A percentile compares a stretch with the other conserved stretches of the same genome.
Evolutionary conservation across 768 basidiomycete species (phyloP).

Genomic region (Boletales sp.): DNA sequence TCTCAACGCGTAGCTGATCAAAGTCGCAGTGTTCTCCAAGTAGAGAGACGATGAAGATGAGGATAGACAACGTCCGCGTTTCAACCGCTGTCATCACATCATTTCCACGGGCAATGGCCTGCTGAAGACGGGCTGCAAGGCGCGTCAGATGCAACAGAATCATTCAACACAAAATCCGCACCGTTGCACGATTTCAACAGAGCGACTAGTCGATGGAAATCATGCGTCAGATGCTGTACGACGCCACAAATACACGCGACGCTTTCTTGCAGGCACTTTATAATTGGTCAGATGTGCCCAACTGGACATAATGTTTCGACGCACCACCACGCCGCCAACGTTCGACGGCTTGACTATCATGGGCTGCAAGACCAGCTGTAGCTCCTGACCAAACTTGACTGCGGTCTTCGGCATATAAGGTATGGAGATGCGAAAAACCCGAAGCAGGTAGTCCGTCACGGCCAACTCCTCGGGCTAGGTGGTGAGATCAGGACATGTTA

Average conservation of each 20-base stretch:
- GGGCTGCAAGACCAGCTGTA: slow-evolving; percentile 77
- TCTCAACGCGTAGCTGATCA: slow-evolving; percentile 65
- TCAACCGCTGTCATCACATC: slow-evolving; percentile 47
- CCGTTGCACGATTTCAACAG: slow-evolving; percentile 85
- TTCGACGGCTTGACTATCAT: slow-evolving; percentile 88
- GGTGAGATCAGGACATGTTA: not conserved
- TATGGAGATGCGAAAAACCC: slow-evolving; percentile 81
- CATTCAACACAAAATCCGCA: slow-evolving; percentile 21
- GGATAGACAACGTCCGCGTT: slow-evolving; percentile 53
- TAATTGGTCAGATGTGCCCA: not conserved
- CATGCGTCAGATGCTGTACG: slow-evolving; percentile 81
- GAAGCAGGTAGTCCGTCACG: slow-evolving; percentile 82
- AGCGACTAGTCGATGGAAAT: slow-evolving; percentile 72
- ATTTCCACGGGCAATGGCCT: slow-evolving; percentile 43
- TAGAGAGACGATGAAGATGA: slow-evolving; percentile 81
- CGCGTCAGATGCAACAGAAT: slow-evolving; percentile 4
- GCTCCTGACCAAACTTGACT: slow-evolving; percentile 80
- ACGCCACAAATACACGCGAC: slow-evolving; percentile 91
- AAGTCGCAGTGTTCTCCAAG: slow-evolving; percentile 90
- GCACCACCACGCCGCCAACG: slow-evolving; percentile 61
- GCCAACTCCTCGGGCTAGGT: slow-evolving; percentile 75
- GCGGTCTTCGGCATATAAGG: slow-evolving; percentile 90
- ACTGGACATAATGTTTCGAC: slow-evolving; percentile 12
- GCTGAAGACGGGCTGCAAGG: slow-evolving; percentile 56
- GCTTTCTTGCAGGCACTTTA: slow-evolving; percentile 81